Base-by-base conservation (phyloP, 2,329 filamentous ascomycete genomes). In the Pyrenochaeta sp. region DNA sequence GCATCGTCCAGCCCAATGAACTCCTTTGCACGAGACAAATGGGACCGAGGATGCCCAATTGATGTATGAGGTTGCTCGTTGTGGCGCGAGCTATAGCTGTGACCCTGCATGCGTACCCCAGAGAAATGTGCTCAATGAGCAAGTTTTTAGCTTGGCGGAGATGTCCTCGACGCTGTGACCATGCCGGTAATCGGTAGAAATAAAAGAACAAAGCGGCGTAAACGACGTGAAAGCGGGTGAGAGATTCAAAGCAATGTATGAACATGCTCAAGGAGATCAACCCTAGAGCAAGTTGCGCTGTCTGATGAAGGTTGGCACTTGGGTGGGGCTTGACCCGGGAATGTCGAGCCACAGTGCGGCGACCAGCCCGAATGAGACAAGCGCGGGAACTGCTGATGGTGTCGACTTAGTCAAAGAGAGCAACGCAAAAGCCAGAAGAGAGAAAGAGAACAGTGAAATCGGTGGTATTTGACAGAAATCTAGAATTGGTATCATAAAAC, bases 101-200 rank as follows among this genome's bases (percentile, higher is more conserved):
- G 52, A 49, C 61, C 69, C 61, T 66, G 60, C 61, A 65, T 62
- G 48, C 42, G 24, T 9, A 58, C 45, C 52, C 52, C 28, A 40
- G 59, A 39, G 58, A 66, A 69, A 70, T 56, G 64, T 69, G 67
- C 67, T 69, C 67, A 67, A 43, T 68, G 67, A 68, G 66, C 67
- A 70, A 66, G 62, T 70, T 70, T 64, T 54, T 13, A 50, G 2
- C 58, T 68, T 68, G 62, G 65, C 67, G 28, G 12, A 39, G 19
- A 42, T 15, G 8, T 27, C 22, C 22, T 15, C 9, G 19, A 27
- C 28, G 37, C 25, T 13, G 15, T 12, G 22, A 30, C 13, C 22
- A 28, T 12, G 39, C 37, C 43, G 32, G 24, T 3, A 27, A n/a
- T 9, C 40, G 40, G 40, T 4, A 42, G 12, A 24, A 49, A 43